Evolutionary conservation across 2,329 filamentous ascomycete species (phyloP).

Genomic region (Penicillium sp.): DNA sequence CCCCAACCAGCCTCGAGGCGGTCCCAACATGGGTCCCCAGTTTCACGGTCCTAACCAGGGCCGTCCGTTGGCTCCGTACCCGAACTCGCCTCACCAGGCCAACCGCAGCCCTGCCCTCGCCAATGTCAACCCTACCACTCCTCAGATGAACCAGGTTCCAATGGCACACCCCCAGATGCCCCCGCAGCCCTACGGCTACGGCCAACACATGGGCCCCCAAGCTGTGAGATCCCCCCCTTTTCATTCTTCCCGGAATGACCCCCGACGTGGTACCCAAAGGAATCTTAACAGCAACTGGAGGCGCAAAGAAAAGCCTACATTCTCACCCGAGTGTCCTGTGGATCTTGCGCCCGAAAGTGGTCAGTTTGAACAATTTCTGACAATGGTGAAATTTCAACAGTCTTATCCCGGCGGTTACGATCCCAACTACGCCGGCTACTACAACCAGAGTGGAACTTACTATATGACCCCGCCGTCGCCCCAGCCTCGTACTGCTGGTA

Average conservation of each 20-base stretch:
- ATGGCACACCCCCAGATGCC: constrained; percentile 65
- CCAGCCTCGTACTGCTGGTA: constrained; percentile 49
- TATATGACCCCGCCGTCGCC: constrained; percentile 48
- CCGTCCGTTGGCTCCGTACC: constrained; percentile 46
- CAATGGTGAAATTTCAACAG: constrained; percentile 60
- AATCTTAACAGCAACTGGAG: constrained; percentile 1
- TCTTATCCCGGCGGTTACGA: constrained; percentile 57
- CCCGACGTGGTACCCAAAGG: constrained; percentile 31
- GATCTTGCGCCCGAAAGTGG: constrained; percentile 69
- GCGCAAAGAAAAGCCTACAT: constrained; percentile 18
- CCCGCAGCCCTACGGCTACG: constrained; percentile 58
- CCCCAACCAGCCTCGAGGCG: constrained; percentile 52
- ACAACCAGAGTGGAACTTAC: constrained; percentile 37
- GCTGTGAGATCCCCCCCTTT: constrained; percentile 56
- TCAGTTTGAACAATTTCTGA: constrained; percentile 73
- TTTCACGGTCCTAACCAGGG: constrained; percentile 49
- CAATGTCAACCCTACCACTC: constrained; percentile 65
- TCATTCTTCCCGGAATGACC: constrained; percentile 24
- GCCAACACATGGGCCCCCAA: constrained; percentile 57
- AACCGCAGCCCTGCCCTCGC: constrained; percentile 65
- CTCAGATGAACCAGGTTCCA: constrained; percentile 69
- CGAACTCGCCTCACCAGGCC: constrained; percentile 65
- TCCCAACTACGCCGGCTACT: constrained; percentile 44
- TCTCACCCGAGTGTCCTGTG: constrained; percentile 29
- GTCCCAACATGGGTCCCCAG: constrained; percentile 52